phyloP scores from a whole-genome alignment of 2,329 filamentous ascomycete species.

The Fusarium sp. region DNA sequence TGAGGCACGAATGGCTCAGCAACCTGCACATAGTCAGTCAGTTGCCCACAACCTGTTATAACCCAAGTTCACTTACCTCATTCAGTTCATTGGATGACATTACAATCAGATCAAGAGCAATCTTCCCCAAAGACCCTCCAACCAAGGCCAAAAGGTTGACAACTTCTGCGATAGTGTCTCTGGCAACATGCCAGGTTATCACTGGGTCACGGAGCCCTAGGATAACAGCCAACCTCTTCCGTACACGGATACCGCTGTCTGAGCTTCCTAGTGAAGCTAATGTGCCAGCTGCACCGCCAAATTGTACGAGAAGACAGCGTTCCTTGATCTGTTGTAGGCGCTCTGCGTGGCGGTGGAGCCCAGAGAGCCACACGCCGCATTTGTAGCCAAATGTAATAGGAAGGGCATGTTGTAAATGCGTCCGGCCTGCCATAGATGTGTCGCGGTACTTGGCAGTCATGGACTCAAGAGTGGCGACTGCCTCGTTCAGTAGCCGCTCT shows the following conservation, averaged over 20 bases:
- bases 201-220: conserved; percentile 64
- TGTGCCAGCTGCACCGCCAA: conserved; percentile 70
- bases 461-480: conserved; percentile 61
- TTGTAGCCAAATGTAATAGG: conserved; percentile 73
- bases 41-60: too few relatives aligned
- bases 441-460: conserved; percentile 64
- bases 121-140: conserved; percentile 68
- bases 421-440: conserved; percentile 71
- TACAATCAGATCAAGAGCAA: conserved; percentile 70
- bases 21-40: conserved; percentile 67
- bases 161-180: conserved; percentile 69
- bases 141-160: conserved; percentile 68
- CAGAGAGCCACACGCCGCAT: conserved; percentile 68
- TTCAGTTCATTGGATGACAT: conserved; percentile 71
- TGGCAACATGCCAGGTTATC: conserved; percentile 72
- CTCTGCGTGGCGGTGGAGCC: conserved; percentile 64
- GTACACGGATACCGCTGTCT: conserved; percentile 64
- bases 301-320: conserved; percentile 67
- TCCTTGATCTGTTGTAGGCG: conserved; percentile 63
- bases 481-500: conserved; percentile 59
- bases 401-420: conserved; percentile 71
- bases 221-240: conserved; percentile 65
- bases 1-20: conserved; percentile 66
- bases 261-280: conserved; percentile 67
- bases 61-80: too few relatives aligned